Evolutionary conservation across 2,329 filamentous ascomycete genomes (phyloP).

Genomic region (Mariannaea sp.): DNA sequence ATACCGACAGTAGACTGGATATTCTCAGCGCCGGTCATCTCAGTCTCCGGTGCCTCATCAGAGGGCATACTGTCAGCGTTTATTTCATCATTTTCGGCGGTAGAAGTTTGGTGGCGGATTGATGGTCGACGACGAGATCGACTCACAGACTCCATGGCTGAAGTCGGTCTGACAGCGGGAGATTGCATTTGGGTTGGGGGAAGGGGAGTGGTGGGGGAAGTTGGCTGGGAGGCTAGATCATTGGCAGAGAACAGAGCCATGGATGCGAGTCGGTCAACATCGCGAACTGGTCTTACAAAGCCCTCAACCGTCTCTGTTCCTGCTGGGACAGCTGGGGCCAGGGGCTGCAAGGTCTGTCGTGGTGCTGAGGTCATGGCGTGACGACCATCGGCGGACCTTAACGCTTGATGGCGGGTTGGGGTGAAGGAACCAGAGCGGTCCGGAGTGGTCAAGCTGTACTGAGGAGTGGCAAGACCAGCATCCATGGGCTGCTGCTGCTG

Average conservation of each 20-base stretch:
- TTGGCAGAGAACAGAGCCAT: conserved; percentile 74
- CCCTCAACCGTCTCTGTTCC: conserved; percentile 69
- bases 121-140: conserved; percentile 75
- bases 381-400: conserved; percentile 56
- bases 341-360: conserved; percentile 60
- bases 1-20: conserved; percentile 84
- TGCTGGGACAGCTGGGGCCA: conserved; percentile 68
- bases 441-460: conserved; percentile 31
- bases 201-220: conserved; percentile 85
- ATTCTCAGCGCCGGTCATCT: conserved; percentile 79
- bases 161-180: conserved; percentile 58
- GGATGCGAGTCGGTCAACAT: conserved; percentile 80
- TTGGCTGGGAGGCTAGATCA: conserved; percentile 82
- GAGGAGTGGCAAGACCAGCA: conserved; percentile 27
- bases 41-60: conserved; percentile 76
- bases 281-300: conserved; percentile 80
- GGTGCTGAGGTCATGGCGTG: conserved; percentile 55
- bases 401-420: conserved; percentile 53
- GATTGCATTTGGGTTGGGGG: conserved; percentile 66
- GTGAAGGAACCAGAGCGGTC: conserved; percentile 33
- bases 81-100: conserved; percentile 85
- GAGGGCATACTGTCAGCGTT: conserved; percentile 81
- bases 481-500: conserved; percentile 35
- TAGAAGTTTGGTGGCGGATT: conserved; percentile 88
- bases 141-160: conserved; percentile 56